Percentiles rank a stretch among this genome's conserved stretches.
phyloP scores from a whole-genome alignment of 2,329 filamentous ascomycete species.

The Beauveria australis region DNA sequence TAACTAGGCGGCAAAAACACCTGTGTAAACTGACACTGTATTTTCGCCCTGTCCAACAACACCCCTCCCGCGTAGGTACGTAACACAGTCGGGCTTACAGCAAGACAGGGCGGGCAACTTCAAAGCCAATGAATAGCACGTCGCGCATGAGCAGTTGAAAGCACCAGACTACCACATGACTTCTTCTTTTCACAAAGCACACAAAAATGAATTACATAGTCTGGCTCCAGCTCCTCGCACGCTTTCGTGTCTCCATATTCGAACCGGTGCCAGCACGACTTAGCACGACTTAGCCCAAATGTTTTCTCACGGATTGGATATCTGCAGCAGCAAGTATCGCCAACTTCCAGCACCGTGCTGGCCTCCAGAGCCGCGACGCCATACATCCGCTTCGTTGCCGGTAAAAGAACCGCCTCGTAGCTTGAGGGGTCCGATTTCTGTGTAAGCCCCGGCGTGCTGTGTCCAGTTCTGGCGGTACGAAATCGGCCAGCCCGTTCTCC shows the following conservation, averaged over 20 bases:
- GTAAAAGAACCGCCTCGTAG: slow-evolving; percentile 11
- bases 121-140: no score
- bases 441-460: slow-evolving; percentile 13
- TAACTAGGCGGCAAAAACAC: no score
- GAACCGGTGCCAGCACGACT: slow-evolving; percentile 12
- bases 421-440: slow-evolving; percentile 13
- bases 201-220: neutral
- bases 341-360: slow-evolving; percentile 12
- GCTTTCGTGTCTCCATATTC: neutral
- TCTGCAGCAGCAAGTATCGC: slow-evolving; percentile 14
- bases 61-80: no score
- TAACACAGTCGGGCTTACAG: no score
- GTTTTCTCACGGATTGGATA: slow-evolving; percentile 14
- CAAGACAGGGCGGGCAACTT: no score
- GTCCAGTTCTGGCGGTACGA: slow-evolving; percentile 10
- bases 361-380: neutral
- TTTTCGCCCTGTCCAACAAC: no score
- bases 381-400: neutral
- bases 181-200: neutral
- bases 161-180: neutral
- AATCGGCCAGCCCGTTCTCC: slow-evolving; percentile 5
- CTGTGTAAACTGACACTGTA: no score
- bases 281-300: slow-evolving; percentile 13
- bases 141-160: neutral
- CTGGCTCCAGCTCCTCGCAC: slow-evolving; percentile 7